Conservation (phyloP, 2,329 filamentous ascomycete species). For the Aspergillus ustus region DNA sequence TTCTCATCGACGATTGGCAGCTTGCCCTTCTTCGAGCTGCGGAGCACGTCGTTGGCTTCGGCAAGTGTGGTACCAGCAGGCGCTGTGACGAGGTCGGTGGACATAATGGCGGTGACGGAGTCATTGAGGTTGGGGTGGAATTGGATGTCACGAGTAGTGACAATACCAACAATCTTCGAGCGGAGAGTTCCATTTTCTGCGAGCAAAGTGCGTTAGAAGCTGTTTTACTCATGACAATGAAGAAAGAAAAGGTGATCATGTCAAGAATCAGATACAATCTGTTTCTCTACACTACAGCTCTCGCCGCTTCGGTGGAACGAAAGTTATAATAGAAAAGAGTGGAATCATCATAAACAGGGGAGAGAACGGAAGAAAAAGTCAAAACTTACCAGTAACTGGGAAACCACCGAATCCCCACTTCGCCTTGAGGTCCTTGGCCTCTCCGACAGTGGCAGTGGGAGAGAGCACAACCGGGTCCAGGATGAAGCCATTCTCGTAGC, state of each 20-base stretch:
- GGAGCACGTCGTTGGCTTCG: conserved; percentile 91
- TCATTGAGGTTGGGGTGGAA: conserved; percentile 79
- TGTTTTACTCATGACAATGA: not conserved
- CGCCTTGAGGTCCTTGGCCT: conserved; percentile 91
- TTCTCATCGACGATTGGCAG: conserved; percentile 85
- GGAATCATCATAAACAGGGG: conserved; percentile 71
- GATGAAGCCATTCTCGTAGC: conserved; percentile 99
- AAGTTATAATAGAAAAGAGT: conserved; percentile 84
- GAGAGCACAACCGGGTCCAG: conserved; percentile 91
- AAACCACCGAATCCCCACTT: conserved; percentile 99
- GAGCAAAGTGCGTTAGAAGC: conserved; percentile 26
- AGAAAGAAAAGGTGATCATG: not conserved
- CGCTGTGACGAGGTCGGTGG: conserved; percentile 90
- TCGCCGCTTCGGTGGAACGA: conserved; percentile 99
- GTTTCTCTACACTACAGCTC: conserved; percentile 81
- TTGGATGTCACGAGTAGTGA: conserved; percentile 97
- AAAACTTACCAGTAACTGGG: conserved; percentile 89
- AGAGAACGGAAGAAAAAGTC: conserved; percentile 23
- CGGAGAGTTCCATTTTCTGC: conserved; percentile 88
- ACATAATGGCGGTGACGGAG: conserved; percentile 89
- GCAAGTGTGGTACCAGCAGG: conserved; percentile 77
- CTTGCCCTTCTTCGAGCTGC: conserved; percentile 98
- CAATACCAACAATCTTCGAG: conserved; percentile 95
- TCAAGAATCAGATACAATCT: conserved; percentile 54
- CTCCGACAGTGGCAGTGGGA: conserved; percentile 83